Base-by-base conservation (phyloP, 495 filamentous ascomycete genomes). In the Penicillium tannophilum region DNA sequence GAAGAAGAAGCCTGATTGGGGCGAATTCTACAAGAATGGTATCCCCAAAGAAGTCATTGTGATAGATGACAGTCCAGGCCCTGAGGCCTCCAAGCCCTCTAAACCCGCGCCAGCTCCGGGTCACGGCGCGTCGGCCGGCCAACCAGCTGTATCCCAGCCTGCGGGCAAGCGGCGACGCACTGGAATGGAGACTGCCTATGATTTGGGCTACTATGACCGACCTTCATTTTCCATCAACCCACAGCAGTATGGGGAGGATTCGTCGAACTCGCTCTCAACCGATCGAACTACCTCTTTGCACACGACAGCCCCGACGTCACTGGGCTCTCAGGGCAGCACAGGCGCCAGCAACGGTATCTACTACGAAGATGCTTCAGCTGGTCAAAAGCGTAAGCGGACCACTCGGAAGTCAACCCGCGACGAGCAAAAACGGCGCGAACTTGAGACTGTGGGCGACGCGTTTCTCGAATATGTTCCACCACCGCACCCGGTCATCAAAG, bases 21-120 rank as follows among this genome's bases (percentile, higher is more conserved):
- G 84, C 33, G 84, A 86, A 58, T 98, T 96, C 69, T 98, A 96
- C 73, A 90, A 90, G 70, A 95, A 97, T 74, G 93, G 93, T 19
- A 73, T 93, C 16, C 93, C 93, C 14, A 90, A 93, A 69, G 93
- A 97, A 74, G 84, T 98, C 70, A 97, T 98, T 68, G 87, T 97
- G 59, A 98, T 98, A 70, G 90, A 96, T 65, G 93, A 97, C 75
- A 87, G 89, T n/a, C 86, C 88, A 42, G 88, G 88, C 56, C 85
- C 88, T 31, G 84, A 77, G 73, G 82, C 61, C 64, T 79, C 71
- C 53, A 72, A 73, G 36, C 66, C 61, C 64, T 79, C 71, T 51
- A 72, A 73, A 44, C 66, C 67, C 20, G 61, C 65, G 30, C 57
- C 67, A 26, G 66, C 65, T 50, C 70, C 67, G 31, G 63, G 63